Conservation (phyloP, 495 filamentous ascomycete genomes). For the Penicillium coprophilum region DNA sequence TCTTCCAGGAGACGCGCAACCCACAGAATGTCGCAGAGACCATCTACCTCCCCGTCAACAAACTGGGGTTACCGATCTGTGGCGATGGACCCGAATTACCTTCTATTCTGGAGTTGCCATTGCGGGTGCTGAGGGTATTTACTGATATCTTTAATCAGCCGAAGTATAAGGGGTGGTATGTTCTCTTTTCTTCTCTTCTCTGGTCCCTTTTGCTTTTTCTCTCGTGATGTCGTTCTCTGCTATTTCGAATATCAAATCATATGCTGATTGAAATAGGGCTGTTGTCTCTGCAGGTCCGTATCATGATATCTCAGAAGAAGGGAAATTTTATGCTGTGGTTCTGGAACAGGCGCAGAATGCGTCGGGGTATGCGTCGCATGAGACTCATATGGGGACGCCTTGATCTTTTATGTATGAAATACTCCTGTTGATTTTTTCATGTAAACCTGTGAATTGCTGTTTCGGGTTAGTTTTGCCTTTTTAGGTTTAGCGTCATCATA, state of each 20-base stretch:
- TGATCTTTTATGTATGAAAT: conserved; percentile 5
- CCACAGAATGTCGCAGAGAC: conserved; percentile 32
- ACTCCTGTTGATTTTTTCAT: not conserved
- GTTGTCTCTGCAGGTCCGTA: conserved; percentile 42
- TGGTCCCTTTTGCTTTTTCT: conserved; percentile 4
- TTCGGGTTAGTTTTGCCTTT: too few relatives aligned
- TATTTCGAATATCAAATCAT: not conserved
- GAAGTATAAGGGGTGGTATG: conserved; percentile 49
- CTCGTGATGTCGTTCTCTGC: conserved; percentile 14
- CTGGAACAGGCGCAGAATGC: conserved; percentile 31
- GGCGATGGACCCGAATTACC: conserved; percentile 39
- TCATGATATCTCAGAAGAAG: conserved; percentile 41
- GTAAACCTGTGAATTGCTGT: too few relatives aligned
- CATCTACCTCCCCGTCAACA: conserved; percentile 44
- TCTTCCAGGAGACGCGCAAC: conserved; percentile 41
- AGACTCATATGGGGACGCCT: conserved; percentile 15
- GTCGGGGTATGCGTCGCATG: conserved; percentile 8
- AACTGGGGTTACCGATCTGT: conserved; percentile 44
- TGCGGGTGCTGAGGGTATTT: conserved; percentile 40
- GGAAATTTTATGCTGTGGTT: conserved; percentile 47
- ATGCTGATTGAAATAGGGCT: conserved; percentile 30
- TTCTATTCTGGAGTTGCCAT: conserved; percentile 41
- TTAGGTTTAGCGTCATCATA: too few relatives aligned
- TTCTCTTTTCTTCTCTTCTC: conserved; percentile 16
- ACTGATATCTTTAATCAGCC: conserved; percentile 48